phyloP scores from a whole-genome alignment of 2,329 filamentous ascomycete genomes.

The Beauveria pseudobassiana region DNA sequence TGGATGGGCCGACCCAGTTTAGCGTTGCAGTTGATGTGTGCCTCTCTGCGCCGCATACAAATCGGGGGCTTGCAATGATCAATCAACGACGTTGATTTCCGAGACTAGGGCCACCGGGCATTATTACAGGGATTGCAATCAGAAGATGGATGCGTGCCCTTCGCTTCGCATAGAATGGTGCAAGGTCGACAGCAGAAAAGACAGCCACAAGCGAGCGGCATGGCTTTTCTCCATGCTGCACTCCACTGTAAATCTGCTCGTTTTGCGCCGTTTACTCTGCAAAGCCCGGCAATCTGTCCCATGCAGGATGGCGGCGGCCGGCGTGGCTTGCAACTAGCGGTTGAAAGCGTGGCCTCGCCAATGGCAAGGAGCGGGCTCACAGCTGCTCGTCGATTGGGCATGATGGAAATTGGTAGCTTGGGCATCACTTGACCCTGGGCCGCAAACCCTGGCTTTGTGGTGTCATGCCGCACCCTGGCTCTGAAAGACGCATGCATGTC shows the following conservation, averaged over 20 bases:
- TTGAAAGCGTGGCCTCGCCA: background rate
- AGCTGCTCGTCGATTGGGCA: conserved; percentile 5
- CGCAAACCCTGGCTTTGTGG: background rate
- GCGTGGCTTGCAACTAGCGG: conserved; percentile 1
- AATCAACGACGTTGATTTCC: background rate
- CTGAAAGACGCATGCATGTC: background rate
- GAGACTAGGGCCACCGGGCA: background rate
- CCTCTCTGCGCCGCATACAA: background rate
- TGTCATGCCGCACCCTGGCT: conserved; percentile 2
- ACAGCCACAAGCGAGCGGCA: background rate
- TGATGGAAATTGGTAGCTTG: conserved; percentile 1
- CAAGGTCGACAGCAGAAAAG: background rate
- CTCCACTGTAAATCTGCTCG: conserved; percentile 1
- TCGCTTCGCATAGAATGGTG: background rate
- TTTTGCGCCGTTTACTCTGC: background rate
- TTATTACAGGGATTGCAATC: background rate
- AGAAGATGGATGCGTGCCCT: background rate
- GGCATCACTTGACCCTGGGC: conserved; percentile 6
- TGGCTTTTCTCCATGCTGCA: background rate
- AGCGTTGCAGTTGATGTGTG: background rate
- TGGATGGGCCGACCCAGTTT: background rate
- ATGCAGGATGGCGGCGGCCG: conserved; percentile 5
- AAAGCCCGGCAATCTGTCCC: conserved; percentile 1
- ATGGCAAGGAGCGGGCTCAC: background rate
- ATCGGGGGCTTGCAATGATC: background rate